Conservation (phyloP, 805 yeast genomes). For the Candida boleticola region DNA sequence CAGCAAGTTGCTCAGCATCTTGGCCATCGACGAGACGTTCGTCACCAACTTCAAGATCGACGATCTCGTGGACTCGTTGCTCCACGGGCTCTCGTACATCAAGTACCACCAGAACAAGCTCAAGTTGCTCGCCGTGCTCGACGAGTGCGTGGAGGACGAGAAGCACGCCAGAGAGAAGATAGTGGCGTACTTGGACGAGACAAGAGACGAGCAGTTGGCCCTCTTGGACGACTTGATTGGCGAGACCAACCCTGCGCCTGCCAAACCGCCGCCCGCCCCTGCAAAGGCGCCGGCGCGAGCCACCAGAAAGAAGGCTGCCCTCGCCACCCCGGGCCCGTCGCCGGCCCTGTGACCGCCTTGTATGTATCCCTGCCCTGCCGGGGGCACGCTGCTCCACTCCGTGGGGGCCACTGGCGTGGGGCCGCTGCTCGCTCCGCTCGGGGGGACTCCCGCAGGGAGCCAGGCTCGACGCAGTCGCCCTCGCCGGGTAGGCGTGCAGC, state of each 20-base stretch:
- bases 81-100: constrained; percentile 31
- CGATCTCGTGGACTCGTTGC: constrained; percentile 39
- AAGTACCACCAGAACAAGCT: constrained; percentile 19
- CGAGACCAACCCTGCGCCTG: constrained; percentile 9
- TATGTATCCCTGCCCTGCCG: too few relatives aligned
- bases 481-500: too few relatives aligned
- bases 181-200: constrained; percentile 19
- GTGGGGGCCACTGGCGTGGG: too few relatives aligned
- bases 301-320: background rate
- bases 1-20: background rate
- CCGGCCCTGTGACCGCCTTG: too few relatives aligned
- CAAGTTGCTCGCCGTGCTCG: constrained; percentile 13
- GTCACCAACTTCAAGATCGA: constrained; percentile 27
- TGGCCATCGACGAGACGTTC: constrained; percentile 7
- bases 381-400: too few relatives aligned
- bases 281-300: background rate
- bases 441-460: too few relatives aligned
- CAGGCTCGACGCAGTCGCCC: too few relatives aligned
- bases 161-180: constrained; percentile 9
- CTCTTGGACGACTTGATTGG: constrained; percentile 14
- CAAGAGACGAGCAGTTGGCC: constrained; percentile 17
- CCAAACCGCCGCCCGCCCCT: constrained; percentile 4
- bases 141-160: constrained; percentile 14
- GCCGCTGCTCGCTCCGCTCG: too few relatives aligned
- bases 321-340: too few relatives aligned